These are phyloP conservation scores for Xylaria cubensis DNA, from an alignment of 495 filamentous ascomycete genomes.

Conservation along the genomic window DNA sequence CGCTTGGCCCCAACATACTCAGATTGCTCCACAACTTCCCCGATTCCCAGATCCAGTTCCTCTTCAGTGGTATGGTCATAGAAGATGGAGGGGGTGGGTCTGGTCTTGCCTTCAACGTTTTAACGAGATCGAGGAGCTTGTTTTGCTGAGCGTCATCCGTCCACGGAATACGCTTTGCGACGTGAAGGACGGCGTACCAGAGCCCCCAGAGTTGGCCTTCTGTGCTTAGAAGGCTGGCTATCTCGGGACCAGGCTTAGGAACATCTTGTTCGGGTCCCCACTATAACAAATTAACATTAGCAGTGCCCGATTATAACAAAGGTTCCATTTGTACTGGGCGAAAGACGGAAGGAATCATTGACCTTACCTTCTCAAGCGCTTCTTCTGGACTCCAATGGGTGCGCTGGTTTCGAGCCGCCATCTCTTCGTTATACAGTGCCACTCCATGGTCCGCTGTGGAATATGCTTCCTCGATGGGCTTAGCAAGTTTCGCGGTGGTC, in stretches of 20 bases:
- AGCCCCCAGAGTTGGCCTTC: conserved; percentile 20
- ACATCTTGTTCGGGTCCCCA: neutral
- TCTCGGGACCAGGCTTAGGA: neutral
- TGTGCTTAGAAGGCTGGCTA: neutral
- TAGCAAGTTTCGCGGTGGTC: conserved; percentile 7
- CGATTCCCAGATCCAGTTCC: conserved; percentile 1
- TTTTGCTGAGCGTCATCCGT: conserved; percentile 18
- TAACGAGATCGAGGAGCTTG: conserved; percentile 16
- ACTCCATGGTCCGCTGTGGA: conserved; percentile 22
- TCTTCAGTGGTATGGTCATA: neutral
- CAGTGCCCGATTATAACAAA: neutral
- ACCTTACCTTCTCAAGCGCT: conserved; percentile 9
- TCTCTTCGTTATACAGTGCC: conserved; percentile 1
- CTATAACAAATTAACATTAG: neutral
- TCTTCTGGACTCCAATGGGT: conserved; percentile 4
- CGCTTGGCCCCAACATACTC: conserved; percentile 17
- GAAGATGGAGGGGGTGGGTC: neutral
- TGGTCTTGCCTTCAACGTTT: conserved; percentile 1
- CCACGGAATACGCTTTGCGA: conserved; percentile 30
- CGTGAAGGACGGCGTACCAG: conserved; percentile 27
- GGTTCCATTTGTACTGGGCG: neutral
- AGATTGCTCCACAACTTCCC: neutral
- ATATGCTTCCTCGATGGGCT: conserved; percentile 23
- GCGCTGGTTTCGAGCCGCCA: conserved; percentile 19
- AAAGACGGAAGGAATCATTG: neutral